These are phyloP conservation scores for Stenogyne calaminthoides DNA, from an alignment of 305 asterid genomes.

Conservation along the genomic window DNA sequence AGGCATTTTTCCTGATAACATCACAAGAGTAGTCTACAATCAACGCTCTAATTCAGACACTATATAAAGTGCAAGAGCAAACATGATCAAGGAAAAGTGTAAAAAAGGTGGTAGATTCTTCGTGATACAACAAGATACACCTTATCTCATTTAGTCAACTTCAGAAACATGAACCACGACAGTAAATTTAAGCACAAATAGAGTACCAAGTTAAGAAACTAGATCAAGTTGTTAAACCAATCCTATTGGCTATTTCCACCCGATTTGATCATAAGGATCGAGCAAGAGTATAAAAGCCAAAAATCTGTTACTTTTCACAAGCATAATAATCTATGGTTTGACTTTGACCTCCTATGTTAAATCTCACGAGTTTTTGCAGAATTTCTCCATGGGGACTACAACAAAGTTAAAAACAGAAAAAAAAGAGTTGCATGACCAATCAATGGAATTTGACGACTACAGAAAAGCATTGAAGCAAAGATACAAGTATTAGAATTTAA, in stretches of 20 bases:
- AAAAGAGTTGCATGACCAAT: conserved; percentile 12
- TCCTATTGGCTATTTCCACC: neutral
- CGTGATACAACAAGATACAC: neutral
- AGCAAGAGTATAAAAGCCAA: neutral
- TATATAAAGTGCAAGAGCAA: neutral
- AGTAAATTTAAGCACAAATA: neutral
- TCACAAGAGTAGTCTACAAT: conserved; percentile 1
- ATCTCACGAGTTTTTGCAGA: neutral
- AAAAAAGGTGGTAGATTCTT: neutral
- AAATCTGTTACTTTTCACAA: neutral
- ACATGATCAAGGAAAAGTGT: neutral
- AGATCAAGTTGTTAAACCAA: neutral
- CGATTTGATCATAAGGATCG: neutral
- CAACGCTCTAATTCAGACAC: neutral
- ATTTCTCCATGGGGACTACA: neutral
- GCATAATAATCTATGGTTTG: neutral
- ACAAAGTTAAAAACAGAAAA: neutral
- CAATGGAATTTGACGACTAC: neutral
- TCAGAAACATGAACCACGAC: neutral
- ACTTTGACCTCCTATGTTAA: neutral
- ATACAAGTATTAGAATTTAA: neutral
- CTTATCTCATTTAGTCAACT: neutral
- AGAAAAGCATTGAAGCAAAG: neutral
- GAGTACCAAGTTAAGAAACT: neutral
- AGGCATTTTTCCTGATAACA: conserved; percentile 50